A percentile compares a stretch with the other conserved stretches of the same genome.
Evolutionary conservation across 2,329 filamentous ascomycete genomes (phyloP).

Genomic region (Eutypa lata): DNA sequence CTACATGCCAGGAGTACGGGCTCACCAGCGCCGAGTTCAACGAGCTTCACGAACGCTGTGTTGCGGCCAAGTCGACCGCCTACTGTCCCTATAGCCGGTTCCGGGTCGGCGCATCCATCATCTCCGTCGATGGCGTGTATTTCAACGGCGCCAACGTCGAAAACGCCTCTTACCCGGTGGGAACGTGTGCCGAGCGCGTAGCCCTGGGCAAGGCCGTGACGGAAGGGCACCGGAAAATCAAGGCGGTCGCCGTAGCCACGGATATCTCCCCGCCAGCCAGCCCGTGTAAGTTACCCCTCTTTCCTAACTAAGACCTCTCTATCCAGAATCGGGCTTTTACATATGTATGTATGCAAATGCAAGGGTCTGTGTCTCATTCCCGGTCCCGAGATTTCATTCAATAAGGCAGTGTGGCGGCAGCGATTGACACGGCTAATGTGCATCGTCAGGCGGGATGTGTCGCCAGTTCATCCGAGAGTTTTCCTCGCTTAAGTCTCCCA

Average conservation of each 20-base stretch:
- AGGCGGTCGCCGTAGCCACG: conserved; percentile 81
- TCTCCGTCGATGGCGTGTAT: conserved; percentile 50
- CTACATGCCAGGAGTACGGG: conserved; percentile 37
- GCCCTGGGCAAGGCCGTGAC: conserved; percentile 78
- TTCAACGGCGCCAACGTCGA: conserved; percentile 85
- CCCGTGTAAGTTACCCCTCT: conserved; percentile 55
- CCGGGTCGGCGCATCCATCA: conserved; percentile 79
- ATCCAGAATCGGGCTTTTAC: too few relatives aligned
- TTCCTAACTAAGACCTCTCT: background rate
- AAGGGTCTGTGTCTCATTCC: too few relatives aligned
- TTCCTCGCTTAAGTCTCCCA: conserved; percentile 63
- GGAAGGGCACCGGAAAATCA: conserved; percentile 56
- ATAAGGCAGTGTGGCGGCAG: too few relatives aligned
- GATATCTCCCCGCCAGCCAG: conserved; percentile 68
- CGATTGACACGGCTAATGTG: too few relatives aligned
- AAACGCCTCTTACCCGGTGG: conserved; percentile 89
- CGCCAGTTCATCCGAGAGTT: conserved; percentile 87
- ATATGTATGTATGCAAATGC: too few relatives aligned
- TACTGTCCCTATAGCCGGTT: conserved; percentile 96
- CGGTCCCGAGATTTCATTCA: too few relatives aligned
- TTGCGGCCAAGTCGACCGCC: conserved; percentile 70
- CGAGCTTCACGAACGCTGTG: conserved; percentile 58
- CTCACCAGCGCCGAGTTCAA: conserved; percentile 64
- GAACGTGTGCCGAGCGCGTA: conserved; percentile 94
- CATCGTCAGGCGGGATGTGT: conserved; percentile 68